Conservation (phyloP, 2,329 filamentous ascomycete genomes). For the Tothia fuscella region DNA sequence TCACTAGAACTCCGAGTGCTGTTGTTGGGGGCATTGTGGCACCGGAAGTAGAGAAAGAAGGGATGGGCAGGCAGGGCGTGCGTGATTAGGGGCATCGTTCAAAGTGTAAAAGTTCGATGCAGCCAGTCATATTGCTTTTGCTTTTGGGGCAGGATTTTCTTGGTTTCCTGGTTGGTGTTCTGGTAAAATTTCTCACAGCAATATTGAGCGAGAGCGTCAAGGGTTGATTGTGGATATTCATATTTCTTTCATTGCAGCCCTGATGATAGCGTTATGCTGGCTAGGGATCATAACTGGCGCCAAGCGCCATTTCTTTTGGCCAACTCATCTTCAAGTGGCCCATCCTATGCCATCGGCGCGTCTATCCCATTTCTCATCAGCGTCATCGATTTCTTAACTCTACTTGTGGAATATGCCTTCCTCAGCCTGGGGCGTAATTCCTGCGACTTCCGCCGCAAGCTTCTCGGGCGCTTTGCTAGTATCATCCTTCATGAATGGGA, state of each 20-base stretch:
- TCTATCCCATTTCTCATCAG: not conserved
- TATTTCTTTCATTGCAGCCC: not conserved
- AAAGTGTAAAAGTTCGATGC: too few relatives aligned
- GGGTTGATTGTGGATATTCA: not conserved
- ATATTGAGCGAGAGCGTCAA: not conserved
- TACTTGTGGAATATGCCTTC: conserved; percentile 40
- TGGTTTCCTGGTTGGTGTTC: not conserved
- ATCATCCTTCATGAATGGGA: conserved; percentile 97
- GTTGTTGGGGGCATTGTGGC: not conserved
- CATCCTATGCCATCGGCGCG: not conserved
- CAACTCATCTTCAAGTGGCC: not conserved
- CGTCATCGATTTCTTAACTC: not conserved
- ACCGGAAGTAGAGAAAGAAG: not conserved
- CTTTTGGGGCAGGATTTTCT: not conserved
- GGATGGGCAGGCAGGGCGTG: not conserved
- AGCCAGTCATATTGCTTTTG: too few relatives aligned
- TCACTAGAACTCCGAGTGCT: too few relatives aligned
- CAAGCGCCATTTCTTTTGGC: too few relatives aligned
- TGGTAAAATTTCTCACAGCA: too few relatives aligned
- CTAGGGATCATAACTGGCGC: too few relatives aligned
- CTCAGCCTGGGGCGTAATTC: conserved; percentile 44
- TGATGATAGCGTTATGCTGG: too few relatives aligned
- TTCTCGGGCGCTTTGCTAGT: conserved; percentile 32
- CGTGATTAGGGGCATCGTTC: not conserved
- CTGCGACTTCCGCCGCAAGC: conserved; percentile 51